Base-by-base conservation (phyloP, 495 filamentous ascomycete genomes). In the Aspergillus haitiensis region DNA sequence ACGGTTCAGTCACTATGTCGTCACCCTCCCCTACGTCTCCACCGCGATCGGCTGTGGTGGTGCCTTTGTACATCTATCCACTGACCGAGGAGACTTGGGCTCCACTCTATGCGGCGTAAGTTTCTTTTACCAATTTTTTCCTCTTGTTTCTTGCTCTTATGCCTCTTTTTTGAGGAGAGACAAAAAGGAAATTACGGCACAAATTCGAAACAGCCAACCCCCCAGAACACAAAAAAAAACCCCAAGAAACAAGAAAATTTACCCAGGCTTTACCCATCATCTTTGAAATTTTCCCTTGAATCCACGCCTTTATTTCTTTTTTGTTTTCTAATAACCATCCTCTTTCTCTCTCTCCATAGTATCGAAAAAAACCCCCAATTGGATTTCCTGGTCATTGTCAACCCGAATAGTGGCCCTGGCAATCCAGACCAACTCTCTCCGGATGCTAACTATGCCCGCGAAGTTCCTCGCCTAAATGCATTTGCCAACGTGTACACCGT, bases 41-140 rank as follows among this genome's bases (percentile, higher is more conserved):
- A 16, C 56, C 62, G 37, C 53, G 51, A 50, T 54, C 62, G 2
- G 58, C 54, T 6, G 55, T 64, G 7, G 55, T 64, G 7, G 58
- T 64, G 31, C 62, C 62, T 21, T 52, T 64, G 50, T 64, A 64
- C 39, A 64, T 64, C 37, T 64, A 64, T 55, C 62, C 62, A 35
- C 16, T 64, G 53, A 46, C 58, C 7, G 31, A 58, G 4, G 59
- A 57, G 10, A 58, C 50, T 2, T 64, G 62, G 62, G 58, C 55
- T 58, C 62, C 62, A 58, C 62, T 64, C 21, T 64, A 64, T 50
- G 40, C 59, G 35, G 58, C 62, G 62, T 64, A 58, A 56, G 50
- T 55, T 11, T 3, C 3, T 13, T 51, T 33, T 35, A 15, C 39
- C 31, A 18, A 16, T 46, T 7, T 33, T 33, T 45, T n/a, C 9